Evolutionary conservation across 1,284 basidiomycete species (phyloP), one percentile per base, ranked within the genome.

Genomic region (Tilletiopsis washingtonensis): DNA sequence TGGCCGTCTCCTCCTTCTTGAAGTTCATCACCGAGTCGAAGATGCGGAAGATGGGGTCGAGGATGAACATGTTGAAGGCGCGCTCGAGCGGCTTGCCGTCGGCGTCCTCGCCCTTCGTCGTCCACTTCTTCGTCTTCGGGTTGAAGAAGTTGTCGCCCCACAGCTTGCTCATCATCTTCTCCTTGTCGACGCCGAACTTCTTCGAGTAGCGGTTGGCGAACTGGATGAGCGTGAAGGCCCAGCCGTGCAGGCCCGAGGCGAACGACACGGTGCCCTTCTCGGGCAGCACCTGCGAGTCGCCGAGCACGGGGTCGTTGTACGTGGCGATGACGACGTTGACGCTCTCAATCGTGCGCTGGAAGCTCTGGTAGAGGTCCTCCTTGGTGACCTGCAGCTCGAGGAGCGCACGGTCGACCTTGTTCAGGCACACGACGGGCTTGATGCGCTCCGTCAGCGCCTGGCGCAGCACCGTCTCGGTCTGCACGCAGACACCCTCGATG

Each of bases 111-210:
- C 76, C 66, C 76, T 86, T 87, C 59, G 86, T 90, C 47, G 88
- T 81, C 94, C 94, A 98, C 79, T 99, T 98, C 78, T 85, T 86
- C 55, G 93, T 97, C 64, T 85, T 82, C 61, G 91, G 88, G 82
- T 98, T 98, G 82, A 98, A 98, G 81, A 79, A 98, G 82, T 97
- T 97, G 81, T 99, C 94, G 55, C 94, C 94, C 94, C 94, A 98
- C 51, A 98, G 84, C 80, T 89, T 94, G 69, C 75, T 73, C 86
- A 98, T 94, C 83, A 98, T 90, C 82, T 97, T 97, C 61, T 86
- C 85, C 80, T 91, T 93, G 79, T 93, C 88, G 43, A 97, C 91
- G 84, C 91, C 91, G 74, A 98, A 98, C 79, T 91, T 97, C 82
- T 97, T 97, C 62, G 89, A 82, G 78, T 98, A 99, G 57, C 93